Percentiles rank a stretch among this genome's conserved stretches.
These are phyloP conservation scores for Xylaria curta DNA, from an alignment of 495 filamentous ascomycete genomes.

Conservation along the genomic window DNA sequence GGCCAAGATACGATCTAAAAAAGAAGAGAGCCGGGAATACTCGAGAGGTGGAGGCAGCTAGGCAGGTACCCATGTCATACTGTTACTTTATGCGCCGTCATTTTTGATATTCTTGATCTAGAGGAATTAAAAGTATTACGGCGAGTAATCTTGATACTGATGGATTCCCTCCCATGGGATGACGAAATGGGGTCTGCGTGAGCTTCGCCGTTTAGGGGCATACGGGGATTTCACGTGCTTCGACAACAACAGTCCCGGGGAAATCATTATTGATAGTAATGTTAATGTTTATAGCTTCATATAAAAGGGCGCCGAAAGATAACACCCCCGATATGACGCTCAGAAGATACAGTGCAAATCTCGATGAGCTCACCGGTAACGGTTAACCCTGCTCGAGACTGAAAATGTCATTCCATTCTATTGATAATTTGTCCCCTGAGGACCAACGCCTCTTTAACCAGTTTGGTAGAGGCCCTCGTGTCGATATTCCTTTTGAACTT, in stretches of 20 bases:
- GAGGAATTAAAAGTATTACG: neutral
- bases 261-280: neutral
- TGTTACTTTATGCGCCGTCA: neutral
- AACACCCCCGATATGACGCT: neutral
- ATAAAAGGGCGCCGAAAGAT: constrained; percentile 14
- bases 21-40: neutral
- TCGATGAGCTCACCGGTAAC: constrained; percentile 1
- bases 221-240: neutral
- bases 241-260: neutral
- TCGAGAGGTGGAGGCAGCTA: neutral
- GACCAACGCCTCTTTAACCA: constrained; percentile 36
- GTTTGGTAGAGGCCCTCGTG: constrained; percentile 37
- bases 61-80: neutral
- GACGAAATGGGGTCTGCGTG: constrained; percentile 9
- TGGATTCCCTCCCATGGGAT: constrained; percentile 6
- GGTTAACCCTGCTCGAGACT: neutral
- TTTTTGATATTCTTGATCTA: neutral
- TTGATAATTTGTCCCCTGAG: constrained; percentile 32
- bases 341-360: neutral
- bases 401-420: constrained; percentile 29
- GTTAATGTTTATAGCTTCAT: neutral
- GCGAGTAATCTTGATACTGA: constrained; percentile 11
- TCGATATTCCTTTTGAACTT: constrained; percentile 33
- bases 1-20: neutral
- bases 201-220: neutral